phyloP scores from a whole-genome alignment of 2,329 filamentous ascomycete species.

The Coniochaeta prunicola region DNA sequence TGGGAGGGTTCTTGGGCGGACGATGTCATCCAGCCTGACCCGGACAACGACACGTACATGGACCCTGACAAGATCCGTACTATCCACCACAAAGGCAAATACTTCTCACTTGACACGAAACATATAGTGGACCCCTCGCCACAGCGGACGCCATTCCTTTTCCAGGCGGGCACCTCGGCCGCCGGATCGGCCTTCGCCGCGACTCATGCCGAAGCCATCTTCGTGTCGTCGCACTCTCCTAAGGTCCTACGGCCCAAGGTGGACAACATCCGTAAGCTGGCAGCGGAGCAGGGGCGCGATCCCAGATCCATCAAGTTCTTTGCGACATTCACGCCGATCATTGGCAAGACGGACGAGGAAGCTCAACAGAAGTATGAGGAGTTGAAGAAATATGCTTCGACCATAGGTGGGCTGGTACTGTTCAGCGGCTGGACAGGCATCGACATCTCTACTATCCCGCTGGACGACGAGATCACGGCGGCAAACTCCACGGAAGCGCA shows the following conservation, averaged over 20 bases:
- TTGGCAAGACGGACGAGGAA: conserved; percentile 36
- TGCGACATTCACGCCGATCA: conserved; percentile 32
- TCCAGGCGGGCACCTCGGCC: conserved; percentile 46
- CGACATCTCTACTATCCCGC: conserved; percentile 42
- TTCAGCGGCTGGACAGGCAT: conserved; percentile 48
- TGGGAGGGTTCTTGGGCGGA: conserved; percentile 38
- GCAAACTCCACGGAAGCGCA: conserved; percentile 41
- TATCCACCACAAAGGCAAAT: conserved; percentile 46
- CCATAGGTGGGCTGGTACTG: conserved; percentile 39
- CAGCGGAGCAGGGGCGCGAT: conserved; percentile 37
- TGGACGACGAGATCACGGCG: conserved; percentile 43
- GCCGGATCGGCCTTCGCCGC: conserved; percentile 44
- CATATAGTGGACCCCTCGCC: conserved; percentile 39
- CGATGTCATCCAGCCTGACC: conserved; percentile 37
- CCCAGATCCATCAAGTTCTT: conserved; percentile 43
- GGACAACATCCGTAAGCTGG: conserved; percentile 38
- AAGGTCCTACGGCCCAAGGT: conserved; percentile 37
- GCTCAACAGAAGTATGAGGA: conserved; percentile 37
- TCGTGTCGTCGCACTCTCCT: conserved; percentile 42
- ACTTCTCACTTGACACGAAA: conserved; percentile 27
- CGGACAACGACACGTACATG: conserved; percentile 39
- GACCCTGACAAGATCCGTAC: conserved; percentile 43
- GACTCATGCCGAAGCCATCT: conserved; percentile 47
- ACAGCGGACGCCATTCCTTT: conserved; percentile 41
- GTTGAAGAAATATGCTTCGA: conserved; percentile 37